These are phyloP conservation scores for Delonix regia DNA, from an alignment of 306 rosid genomes.

Conservation along the genomic window DNA sequence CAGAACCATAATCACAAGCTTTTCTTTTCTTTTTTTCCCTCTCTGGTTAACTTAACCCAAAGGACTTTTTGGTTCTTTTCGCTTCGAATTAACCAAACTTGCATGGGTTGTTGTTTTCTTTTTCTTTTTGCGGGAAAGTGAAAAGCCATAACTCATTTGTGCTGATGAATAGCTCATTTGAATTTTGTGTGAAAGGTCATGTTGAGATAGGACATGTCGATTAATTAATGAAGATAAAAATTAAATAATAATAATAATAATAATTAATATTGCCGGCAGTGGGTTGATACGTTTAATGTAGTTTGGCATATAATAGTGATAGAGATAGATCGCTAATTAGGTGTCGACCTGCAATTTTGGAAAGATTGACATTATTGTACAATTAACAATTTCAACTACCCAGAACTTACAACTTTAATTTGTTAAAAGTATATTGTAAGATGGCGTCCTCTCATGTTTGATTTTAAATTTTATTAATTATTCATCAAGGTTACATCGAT, in stretches of 20 bases:
- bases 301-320: constrained; percentile 48
- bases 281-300: constrained; percentile 25
- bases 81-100: not conserved
- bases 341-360: constrained; percentile 41
- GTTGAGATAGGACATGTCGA: too few species aligned
- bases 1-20: not conserved
- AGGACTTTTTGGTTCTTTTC: too few species aligned
- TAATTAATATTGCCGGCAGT: too few species aligned
- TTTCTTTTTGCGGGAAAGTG: not conserved
- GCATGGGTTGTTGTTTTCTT: not conserved
- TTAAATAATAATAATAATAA: too few species aligned
- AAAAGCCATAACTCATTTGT: not conserved
- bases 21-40: too few species aligned
- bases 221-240: too few species aligned
- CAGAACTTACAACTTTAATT: not conserved
- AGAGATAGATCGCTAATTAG: constrained; percentile 44
- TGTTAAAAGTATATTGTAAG: too few species aligned
- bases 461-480: too few species aligned
- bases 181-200: too few species aligned
- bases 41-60: too few species aligned
- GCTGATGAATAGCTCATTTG: not conserved
- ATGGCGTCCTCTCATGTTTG: too few species aligned
- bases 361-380: constrained; percentile 25
- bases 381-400: constrained; percentile 36
- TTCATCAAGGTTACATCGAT: not conserved